Evolutionary conservation across 768 basidiomycete species (phyloP).

Genomic region (Termitomyces sp.): DNA sequence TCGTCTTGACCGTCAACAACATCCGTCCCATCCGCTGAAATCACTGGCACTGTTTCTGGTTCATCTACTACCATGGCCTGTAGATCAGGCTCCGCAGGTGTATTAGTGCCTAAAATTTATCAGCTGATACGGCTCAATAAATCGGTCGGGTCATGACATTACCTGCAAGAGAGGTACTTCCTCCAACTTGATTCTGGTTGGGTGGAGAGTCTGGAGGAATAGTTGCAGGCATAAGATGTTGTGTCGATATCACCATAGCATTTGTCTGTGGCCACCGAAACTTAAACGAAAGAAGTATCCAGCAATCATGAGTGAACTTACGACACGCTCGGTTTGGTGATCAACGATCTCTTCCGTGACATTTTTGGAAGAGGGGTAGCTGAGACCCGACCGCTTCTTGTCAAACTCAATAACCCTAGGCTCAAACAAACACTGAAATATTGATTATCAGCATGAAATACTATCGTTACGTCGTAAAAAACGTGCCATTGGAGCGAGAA

Average conservation of each 20-base stretch:
- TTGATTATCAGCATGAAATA: not conserved
- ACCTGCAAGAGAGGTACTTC: conserved; percentile 12
- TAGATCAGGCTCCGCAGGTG: conserved; percentile 21
- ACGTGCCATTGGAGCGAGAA: conserved; percentile 85
- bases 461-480: not conserved
- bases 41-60: conserved; percentile 23
- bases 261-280: conserved; percentile 51
- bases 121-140: not conserved
- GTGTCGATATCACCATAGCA: conserved; percentile 88
- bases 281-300: conserved; percentile 3
- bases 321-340: conserved; percentile 46
- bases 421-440: conserved; percentile 81
- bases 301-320: conserved; percentile 21
- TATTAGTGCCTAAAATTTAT: conserved; percentile 11
- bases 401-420: conserved; percentile 91
- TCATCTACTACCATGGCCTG: conserved; percentile 26
- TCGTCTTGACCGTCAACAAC: conserved; percentile 46
- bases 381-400: conserved; percentile 52
- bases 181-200: conserved; percentile 9
- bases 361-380: conserved; percentile 42
- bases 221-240: conserved; percentile 56
- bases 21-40: conserved; percentile 29
- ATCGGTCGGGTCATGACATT: not conserved
- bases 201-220: conserved; percentile 20
- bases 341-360: conserved; percentile 74